Evolutionary conservation across 768 basidiomycete genomes (phyloP), one percentile per base, ranked within the genome.

Genomic region (Kondoa malvinella): DNA sequence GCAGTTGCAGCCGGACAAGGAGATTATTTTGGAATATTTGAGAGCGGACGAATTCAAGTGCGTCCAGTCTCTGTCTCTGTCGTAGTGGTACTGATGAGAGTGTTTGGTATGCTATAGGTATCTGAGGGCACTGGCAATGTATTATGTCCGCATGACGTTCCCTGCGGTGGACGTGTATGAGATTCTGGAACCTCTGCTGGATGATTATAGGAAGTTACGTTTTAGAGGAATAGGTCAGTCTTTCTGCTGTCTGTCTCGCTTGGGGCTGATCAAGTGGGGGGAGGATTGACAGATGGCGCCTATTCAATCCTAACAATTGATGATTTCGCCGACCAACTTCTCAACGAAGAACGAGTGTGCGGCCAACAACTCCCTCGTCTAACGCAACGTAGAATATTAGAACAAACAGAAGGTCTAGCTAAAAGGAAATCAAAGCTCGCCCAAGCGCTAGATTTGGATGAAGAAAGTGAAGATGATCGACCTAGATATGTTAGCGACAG

Each of bases 41-140:
- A 83, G 86, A 66, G 95, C 91, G 4, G 95, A 97, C 69, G 95
- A 99, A 77, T 99, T 96, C 82, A 99, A 99, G 95, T 94, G 71
- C 66, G 87, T 80, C n/a, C 61, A 27, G 4, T 63, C 61, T 30
- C 3, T 16, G 31, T 12, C 33, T 63, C n/a, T 63, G 3, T n/a
- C n/a, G n/a, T n/a, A n/a, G n/a, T n/a, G 12, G 57, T 34, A 50
- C 65, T 68, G 64, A 32, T 71, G n/a, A n/a, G n/a, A n/a, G n/a
- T n/a, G n/a, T n/a, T n/a, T n/a, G n/a, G n/a, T n/a, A n/a, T n/a
- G 34, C 3, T 15, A 25, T n/a, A 65, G 94, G 76, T 99, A 99
- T 76, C 80, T 99, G 70, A 83, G 95, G 70, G 94, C 94, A 0
- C 79, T 99, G 29, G 89, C 94, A 2, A 90, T 86, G 2, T 83